Evolutionary conservation across 371 early-diverging fungal genomes (phyloP).

Genomic region (Rhizopus microsporus): DNA sequence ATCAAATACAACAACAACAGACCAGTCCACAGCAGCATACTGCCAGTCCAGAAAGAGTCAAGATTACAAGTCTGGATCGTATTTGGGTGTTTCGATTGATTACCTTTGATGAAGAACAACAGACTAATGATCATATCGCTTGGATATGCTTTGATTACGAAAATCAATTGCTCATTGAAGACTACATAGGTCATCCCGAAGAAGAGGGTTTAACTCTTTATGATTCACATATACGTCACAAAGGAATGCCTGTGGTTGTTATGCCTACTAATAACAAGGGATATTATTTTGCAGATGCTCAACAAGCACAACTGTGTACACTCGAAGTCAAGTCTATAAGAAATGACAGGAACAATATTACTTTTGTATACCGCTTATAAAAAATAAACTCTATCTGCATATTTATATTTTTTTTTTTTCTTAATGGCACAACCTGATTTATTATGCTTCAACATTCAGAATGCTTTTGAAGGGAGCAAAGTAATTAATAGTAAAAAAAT

Average conservation of each 20-base stretch:
- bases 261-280: conserved; percentile 19
- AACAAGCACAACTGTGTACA: conserved; percentile 3
- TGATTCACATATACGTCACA: conserved; percentile 38
- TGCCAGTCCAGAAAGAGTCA: conserved; percentile 8
- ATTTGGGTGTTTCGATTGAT: conserved; percentile 38
- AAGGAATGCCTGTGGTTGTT: conserved; percentile 29
- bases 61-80: conserved; percentile 18
- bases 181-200: conserved; percentile 12
- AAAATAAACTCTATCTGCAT: not conserved
- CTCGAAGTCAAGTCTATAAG: conserved; percentile 2
- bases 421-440: conserved; percentile 16
- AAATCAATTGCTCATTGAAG: conserved; percentile 28
- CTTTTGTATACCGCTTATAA: conserved; percentile 6
- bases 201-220: conserved; percentile 27
- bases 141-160: conserved; percentile 40
- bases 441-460: conserved; percentile 21
- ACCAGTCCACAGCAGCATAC: not conserved
- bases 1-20: not conserved
- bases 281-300: conserved; percentile 22
- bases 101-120: not conserved
- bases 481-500: conserved; percentile 2
- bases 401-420: conserved; percentile 3
- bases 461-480: conserved; percentile 23
- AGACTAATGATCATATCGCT: not conserved
- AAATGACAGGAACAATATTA: not conserved